These are phyloP conservation scores for Colletotrichum magnum DNA, from an alignment of 2,329 filamentous ascomycete species.

Conservation along the genomic window DNA sequence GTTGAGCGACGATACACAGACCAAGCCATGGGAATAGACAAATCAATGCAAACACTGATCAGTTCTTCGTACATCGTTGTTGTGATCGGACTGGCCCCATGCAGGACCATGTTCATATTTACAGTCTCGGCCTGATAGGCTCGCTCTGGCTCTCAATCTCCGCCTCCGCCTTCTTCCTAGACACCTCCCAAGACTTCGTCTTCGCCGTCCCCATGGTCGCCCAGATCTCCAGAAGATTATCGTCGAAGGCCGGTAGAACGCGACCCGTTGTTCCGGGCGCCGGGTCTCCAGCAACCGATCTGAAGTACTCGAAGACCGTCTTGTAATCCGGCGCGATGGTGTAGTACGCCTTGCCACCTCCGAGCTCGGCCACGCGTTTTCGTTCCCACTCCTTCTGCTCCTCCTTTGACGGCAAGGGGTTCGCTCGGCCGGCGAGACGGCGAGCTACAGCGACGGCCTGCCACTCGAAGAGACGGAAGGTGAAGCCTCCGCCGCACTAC, in stretches of 20 bases:
- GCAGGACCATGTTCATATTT: not conserved
- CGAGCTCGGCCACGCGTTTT: slow-evolving; percentile 45
- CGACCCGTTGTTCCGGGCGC: slow-evolving; percentile 53
- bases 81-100: not conserved
- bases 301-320: slow-evolving; percentile 56
- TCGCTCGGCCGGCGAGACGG: slow-evolving; percentile 50
- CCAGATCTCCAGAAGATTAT: slow-evolving; percentile 53
- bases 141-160: slow-evolving; percentile 21
- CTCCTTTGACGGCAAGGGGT: slow-evolving; percentile 43
- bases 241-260: slow-evolving; percentile 57
- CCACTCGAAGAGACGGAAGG: slow-evolving; percentile 56
- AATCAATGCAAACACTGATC: too few relatives aligned
- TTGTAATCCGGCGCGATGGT: slow-evolving; percentile 52
- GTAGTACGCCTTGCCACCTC: slow-evolving; percentile 52
- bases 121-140: slow-evolving; percentile 2
- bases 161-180: slow-evolving; percentile 47
- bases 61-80: too few relatives aligned
- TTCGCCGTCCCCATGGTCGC: slow-evolving; percentile 48
- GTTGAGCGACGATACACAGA: too few relatives aligned
- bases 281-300: slow-evolving; percentile 58
- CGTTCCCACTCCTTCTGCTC: slow-evolving; percentile 52
- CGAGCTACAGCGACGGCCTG: slow-evolving; percentile 55
- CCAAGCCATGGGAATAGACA: too few relatives aligned
- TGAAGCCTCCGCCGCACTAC: slow-evolving; percentile 53
- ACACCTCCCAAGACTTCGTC: slow-evolving; percentile 47